phyloP scores from a whole-genome alignment of 768 basidiomycete genomes.

The Kwoniella botswanensis region DNA sequence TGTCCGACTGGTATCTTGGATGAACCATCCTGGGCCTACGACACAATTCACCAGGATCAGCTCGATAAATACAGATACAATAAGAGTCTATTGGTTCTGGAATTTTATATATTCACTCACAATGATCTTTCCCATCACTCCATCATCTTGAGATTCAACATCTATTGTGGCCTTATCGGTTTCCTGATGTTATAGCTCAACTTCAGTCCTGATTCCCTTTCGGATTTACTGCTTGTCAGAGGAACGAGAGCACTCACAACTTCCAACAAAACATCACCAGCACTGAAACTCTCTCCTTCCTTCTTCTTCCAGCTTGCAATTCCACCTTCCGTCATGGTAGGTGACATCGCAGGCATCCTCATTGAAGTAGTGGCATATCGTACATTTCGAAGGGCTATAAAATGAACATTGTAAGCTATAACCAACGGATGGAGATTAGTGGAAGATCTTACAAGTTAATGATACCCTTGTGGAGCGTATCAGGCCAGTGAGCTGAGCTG shows the following conservation, averaged over 20 bases:
- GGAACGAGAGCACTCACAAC: slow-evolving; percentile 64
- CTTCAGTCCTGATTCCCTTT: too few species aligned
- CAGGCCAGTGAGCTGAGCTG: slow-evolving; percentile 1
- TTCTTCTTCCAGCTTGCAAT: slow-evolving; percentile 88
- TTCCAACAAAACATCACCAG: slow-evolving; percentile 87
- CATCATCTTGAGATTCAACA: slow-evolving; percentile 59
- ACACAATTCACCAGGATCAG: background rate
- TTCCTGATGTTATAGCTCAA: slow-evolving; percentile 28
- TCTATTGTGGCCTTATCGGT: slow-evolving; percentile 60
- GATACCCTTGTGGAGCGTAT: slow-evolving; percentile 4
- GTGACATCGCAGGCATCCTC: slow-evolving; percentile 95
- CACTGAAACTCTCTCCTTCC: slow-evolving; percentile 76
- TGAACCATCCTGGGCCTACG: slow-evolving; percentile 73
- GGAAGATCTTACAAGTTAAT: background rate
- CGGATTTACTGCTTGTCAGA: too few species aligned
- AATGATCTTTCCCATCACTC: slow-evolving; percentile 59
- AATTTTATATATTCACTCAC: slow-evolving; percentile 30
- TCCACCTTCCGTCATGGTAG: slow-evolving; percentile 94
- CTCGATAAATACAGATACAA: too few species aligned
- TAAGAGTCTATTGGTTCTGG: background rate
- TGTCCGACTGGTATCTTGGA: slow-evolving; percentile 86
- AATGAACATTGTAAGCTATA: background rate
- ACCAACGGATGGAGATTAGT: background rate
- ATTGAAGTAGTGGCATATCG: slow-evolving; percentile 71
- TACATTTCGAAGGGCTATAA: slow-evolving; percentile 17